Conservation (phyloP, 768 basidiomycete species). For the Pulveroboletus sp. region DNA sequence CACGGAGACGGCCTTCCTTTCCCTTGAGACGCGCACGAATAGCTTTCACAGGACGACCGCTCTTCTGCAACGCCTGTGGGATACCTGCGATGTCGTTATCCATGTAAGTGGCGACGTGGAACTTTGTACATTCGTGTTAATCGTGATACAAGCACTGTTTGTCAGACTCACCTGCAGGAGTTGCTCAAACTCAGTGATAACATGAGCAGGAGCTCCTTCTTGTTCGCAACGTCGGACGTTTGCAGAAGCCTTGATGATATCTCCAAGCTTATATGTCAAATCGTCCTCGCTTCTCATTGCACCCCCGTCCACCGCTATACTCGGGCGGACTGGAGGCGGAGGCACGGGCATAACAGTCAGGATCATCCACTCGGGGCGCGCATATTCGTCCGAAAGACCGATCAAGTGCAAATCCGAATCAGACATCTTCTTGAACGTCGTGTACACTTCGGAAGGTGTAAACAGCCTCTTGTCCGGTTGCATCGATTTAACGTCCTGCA, state of each 20-base stretch:
- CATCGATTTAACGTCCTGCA: conserved; percentile 73
- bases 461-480: conserved; percentile 83
- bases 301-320: conserved; percentile 96
- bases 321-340: conserved; percentile 96
- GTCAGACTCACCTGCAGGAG: conserved; percentile 74
- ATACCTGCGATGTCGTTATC: conserved; percentile 99
- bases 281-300: conserved; percentile 98
- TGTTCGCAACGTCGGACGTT: conserved; percentile 91
- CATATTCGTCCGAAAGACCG: conserved; percentile 93
- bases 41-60: conserved; percentile 95
- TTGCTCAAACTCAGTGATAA: conserved; percentile 95
- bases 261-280: conserved; percentile 95
- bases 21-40: conserved; percentile 98
- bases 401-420: conserved; percentile 84
- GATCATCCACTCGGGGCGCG: conserved; percentile 99
- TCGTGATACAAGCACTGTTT: background rate
- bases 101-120: conserved; percentile 99
- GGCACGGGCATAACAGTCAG: conserved; percentile 96
- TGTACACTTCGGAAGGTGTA: conserved; percentile 86
- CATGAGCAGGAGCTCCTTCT: conserved; percentile 94
- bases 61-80: conserved; percentile 96
- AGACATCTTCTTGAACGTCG: conserved; percentile 93
- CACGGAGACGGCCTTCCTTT: conserved; percentile 96
- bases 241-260: conserved; percentile 93
- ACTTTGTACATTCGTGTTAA: conserved; percentile 45